A percentile compares a stretch with the other conserved stretches of the same genome.
These are phyloP conservation scores for Lodderomyces parapsilosis DNA, from an alignment of 1,139 yeast genomes.

Conservation along the genomic window DNA sequence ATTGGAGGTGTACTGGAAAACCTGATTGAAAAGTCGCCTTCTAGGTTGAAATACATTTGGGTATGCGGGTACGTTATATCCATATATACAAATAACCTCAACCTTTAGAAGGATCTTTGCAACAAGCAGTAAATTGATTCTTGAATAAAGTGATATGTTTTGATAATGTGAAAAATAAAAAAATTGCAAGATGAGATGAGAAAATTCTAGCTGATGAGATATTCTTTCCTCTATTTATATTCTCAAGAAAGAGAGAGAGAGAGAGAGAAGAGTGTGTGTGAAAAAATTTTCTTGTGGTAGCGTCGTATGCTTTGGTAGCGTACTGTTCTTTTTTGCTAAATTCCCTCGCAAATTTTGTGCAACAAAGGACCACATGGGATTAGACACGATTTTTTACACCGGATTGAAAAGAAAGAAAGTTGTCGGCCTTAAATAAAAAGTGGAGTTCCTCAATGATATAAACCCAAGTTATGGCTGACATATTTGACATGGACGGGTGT, in stretches of 20 bases:
- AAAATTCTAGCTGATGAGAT: neutral
- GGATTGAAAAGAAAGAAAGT: neutral
- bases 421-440: neutral
- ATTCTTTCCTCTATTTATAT: neutral
- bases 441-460: neutral
- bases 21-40: too few species aligned
- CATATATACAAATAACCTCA: slow-evolving; percentile 2
- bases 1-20: neutral
- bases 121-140: too few species aligned
- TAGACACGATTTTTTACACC: neutral
- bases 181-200: neutral
- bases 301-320: neutral
- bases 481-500: slow-evolving; percentile 16
- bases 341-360: neutral
- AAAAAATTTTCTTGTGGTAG: neutral
- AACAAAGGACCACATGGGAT: neutral
- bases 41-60: slow-evolving; percentile 1
- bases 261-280: neutral
- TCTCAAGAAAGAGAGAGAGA: neutral
- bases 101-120: too few species aligned
- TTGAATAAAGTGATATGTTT: too few species aligned
- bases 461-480: slow-evolving; percentile 15
- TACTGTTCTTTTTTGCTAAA: neutral
- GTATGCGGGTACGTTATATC: slow-evolving; percentile 1
- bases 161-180: neutral